Evolutionary conservation across 2,329 filamentous ascomycete species (phyloP).

Genomic region (Parafenestella ontariensis): DNA sequence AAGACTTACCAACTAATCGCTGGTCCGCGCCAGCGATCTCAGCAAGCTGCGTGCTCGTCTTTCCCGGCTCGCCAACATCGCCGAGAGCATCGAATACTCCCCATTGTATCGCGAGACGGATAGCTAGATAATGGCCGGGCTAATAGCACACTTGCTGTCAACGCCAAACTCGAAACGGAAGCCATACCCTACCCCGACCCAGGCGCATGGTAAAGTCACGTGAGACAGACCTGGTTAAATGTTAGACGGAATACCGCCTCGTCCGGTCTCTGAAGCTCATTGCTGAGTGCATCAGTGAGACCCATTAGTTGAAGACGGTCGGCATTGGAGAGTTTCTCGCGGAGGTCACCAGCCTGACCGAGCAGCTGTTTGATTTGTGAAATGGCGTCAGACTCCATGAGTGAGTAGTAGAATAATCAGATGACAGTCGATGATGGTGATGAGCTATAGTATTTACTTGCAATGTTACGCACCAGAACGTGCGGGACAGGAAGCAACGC

Average conservation of each 20-base stretch:
- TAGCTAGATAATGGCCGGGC: conserved; percentile 15
- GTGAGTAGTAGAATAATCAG: not conserved
- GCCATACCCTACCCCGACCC: not conserved
- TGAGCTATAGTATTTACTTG: not conserved
- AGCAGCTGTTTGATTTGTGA: conserved; percentile 8
- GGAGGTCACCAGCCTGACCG: conserved; percentile 1
- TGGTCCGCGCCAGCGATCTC: conserved; percentile 5
- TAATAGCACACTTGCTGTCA: not conserved
- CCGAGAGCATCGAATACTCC: conserved; percentile 11
- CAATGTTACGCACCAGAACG: conserved; percentile 1
- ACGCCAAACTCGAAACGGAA: not conserved
- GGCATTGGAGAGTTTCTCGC: conserved; percentile 8
- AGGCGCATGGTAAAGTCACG: conserved; percentile 1
- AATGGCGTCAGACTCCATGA: conserved; percentile 9
- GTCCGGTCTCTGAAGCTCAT: conserved; percentile 3
- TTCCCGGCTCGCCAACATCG: conserved; percentile 1
- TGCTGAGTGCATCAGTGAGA: conserved; percentile 7
- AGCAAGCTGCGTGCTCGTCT: conserved; percentile 4
- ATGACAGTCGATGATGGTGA: not conserved
- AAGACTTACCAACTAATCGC: conserved; percentile 11
- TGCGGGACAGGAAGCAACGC: not conserved
- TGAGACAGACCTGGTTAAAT: conserved; percentile 8
- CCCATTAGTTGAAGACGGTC: conserved; percentile 14
- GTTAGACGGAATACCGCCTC: conserved; percentile 9
- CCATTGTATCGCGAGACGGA: conserved; percentile 17